A percentile compares a stretch with the other conserved stretches of the same genome.
Conservation (phyloP, 805 yeast genomes). For the Pichia cephalocereana region DNA sequence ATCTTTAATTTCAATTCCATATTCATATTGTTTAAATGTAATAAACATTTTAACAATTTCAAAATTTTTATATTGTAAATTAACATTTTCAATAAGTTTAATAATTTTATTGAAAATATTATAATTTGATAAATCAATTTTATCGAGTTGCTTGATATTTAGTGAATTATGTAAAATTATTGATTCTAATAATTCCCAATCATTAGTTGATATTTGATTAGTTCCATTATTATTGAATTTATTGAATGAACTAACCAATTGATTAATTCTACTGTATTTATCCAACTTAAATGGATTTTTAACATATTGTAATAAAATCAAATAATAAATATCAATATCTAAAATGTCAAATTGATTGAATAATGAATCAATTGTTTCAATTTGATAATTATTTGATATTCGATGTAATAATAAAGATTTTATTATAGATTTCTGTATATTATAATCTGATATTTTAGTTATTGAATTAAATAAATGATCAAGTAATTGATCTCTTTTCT, state of each 20-base stretch:
- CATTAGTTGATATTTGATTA: neutral
- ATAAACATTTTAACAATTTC: neutral
- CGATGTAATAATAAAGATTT: neutral
- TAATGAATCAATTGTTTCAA: too few species aligned
- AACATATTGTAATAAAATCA: constrained; percentile 1
- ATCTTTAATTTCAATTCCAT: constrained; percentile 1
- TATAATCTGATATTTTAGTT: too few species aligned
- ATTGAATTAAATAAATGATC: too few species aligned
- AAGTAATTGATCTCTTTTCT: too few species aligned
- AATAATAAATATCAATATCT: constrained; percentile 2
- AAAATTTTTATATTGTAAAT: neutral
- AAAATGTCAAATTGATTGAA: neutral
- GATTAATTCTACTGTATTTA: neutral
- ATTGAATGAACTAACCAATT: neutral
- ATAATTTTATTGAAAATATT: neutral
- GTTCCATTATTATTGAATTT: neutral
- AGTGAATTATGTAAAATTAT: neutral
- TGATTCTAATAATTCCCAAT: neutral
- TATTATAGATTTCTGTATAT: neutral
- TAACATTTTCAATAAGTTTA: neutral
- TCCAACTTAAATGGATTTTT: neutral
- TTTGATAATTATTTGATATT: too few species aligned
- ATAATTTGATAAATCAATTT: neutral
- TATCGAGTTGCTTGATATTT: neutral
- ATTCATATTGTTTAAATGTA: constrained; percentile 4